A percentile compares a stretch with the other conserved stretches of the same genome.
These are phyloP conservation scores for Babesia divergens DNA, from an alignment of 169 alveolate genomes.

Conservation along the genomic window DNA sequence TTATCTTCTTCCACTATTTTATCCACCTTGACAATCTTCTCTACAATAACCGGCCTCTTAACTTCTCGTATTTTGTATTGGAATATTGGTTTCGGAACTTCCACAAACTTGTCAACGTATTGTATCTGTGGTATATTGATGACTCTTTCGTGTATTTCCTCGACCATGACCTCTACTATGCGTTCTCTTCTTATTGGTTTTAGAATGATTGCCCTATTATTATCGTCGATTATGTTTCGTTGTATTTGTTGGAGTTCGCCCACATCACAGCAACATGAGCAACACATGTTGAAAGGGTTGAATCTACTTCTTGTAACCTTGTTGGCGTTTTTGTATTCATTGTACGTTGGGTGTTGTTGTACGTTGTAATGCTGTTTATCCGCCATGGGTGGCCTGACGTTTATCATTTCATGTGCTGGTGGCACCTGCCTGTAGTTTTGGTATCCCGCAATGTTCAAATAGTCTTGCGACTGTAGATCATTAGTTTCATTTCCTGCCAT, in stretches of 20 bases:
- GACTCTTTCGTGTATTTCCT: slow-evolving; percentile 82
- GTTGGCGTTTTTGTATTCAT: no score
- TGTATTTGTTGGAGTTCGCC: not conserved
- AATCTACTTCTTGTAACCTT: not conserved
- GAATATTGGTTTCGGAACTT: slow-evolving; percentile 84
- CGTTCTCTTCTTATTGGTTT: slow-evolving; percentile 82
- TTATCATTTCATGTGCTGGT: not conserved
- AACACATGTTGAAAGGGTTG: slow-evolving; percentile 3
- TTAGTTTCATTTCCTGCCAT: not conserved
- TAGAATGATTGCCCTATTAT: slow-evolving; percentile 66
- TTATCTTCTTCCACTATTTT: slow-evolving; percentile 85
- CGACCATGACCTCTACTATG: slow-evolving; percentile 85
- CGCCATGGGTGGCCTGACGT: not conserved
- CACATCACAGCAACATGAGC: slow-evolving; percentile 22
- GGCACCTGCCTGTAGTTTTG: not conserved
- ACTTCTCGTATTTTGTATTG: slow-evolving; percentile 82
- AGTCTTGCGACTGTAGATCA: not conserved
- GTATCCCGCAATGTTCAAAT: not conserved
- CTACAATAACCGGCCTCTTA: slow-evolving; percentile 84
- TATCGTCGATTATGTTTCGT: slow-evolving; percentile 8
- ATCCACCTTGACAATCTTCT: slow-evolving; percentile 82
- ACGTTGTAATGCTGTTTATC: not conserved
- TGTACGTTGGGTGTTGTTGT: no score
- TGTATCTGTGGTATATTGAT: slow-evolving; percentile 88
- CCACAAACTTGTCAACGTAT: slow-evolving; percentile 85